Percentiles rank a stretch among this genome's conserved stretches.
These are phyloP conservation scores for Xylariaceae sp. DNA, from an alignment of 2,329 filamentous ascomycete genomes.

Conservation along the genomic window DNA sequence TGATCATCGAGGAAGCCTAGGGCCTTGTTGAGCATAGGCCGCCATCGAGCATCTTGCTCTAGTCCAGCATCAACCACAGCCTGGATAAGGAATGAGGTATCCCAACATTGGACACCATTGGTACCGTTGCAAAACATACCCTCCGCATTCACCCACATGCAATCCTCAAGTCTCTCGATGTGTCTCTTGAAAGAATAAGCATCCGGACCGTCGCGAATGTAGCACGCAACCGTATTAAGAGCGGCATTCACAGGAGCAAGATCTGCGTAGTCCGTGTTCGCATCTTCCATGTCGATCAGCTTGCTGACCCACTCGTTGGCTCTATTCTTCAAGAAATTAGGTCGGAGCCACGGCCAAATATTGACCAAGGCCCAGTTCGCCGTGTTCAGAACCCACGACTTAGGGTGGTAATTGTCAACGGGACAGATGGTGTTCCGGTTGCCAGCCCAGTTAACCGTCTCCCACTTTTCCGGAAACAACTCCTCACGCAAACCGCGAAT, in stretches of 20 bases:
- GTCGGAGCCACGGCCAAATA: slow-evolving; percentile 80
- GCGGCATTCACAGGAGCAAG: slow-evolving; percentile 89
- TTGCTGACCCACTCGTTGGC: slow-evolving; percentile 85
- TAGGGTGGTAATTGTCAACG: slow-evolving; percentile 91
- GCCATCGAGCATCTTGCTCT: slow-evolving; percentile 77
- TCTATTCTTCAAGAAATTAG: slow-evolving; percentile 67
- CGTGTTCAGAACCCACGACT: slow-evolving; percentile 80
- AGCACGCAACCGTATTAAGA: slow-evolving; percentile 89
- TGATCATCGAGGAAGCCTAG: slow-evolving; percentile 88
- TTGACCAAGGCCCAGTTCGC: slow-evolving; percentile 81
- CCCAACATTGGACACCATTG: slow-evolving; percentile 98
- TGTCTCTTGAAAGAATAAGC: slow-evolving; percentile 76
- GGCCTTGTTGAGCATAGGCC: slow-evolving; percentile 81
- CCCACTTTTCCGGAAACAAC: slow-evolving; percentile 80
- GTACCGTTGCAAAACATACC: slow-evolving; percentile 96
- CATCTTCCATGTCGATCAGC: slow-evolving; percentile 87
- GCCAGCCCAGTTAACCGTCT: slow-evolving; percentile 75
- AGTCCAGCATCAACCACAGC: slow-evolving; percentile 80
- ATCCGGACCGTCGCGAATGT: slow-evolving; percentile 81
- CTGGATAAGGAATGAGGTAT: slow-evolving; percentile 90
- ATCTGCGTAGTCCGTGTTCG: slow-evolving; percentile 86
- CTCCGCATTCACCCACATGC: slow-evolving; percentile 88
- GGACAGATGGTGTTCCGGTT: slow-evolving; percentile 84
- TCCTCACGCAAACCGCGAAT: slow-evolving; percentile 78
- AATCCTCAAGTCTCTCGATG: slow-evolving; percentile 82